Evolutionary conservation across 2,329 filamentous ascomycete species (phyloP), one percentile per base, ranked within the genome.

Genomic region (Pseudopithomyces chartarum): DNA sequence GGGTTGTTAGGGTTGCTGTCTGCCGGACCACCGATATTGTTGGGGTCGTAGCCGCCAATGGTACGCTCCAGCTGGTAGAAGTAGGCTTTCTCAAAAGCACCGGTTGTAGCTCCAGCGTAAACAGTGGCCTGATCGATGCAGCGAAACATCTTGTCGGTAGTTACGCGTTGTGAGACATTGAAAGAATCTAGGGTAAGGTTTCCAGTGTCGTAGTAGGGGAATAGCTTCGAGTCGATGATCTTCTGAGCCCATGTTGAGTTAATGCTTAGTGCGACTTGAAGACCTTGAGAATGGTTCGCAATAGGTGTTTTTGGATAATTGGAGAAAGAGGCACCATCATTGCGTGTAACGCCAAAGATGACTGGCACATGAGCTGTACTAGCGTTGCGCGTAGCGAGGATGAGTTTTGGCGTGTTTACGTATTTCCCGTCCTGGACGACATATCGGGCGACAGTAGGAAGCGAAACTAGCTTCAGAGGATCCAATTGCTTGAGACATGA

Each of bases 31-130:
- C 83, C 81, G 2, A 83, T 77, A 19, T 78, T 74, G 46, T 86
- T 85, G 32, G 83, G 85, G 34, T 82, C 81, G 47, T 80, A 80
- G 1, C 79, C 81, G 54, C 79, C 78, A 62, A 83, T 84, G 0
- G 81, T 82, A 43, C 85, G 80, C 57, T 86, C 82, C 62, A 87
- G 83, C 66, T 87, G 82, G 71, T 87, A 88, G 67, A 81, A 86
- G 67, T 83, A 87, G 0, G 84, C 75, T 5, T 76, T 71, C 26
- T 77, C 68, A 64, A 86, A 82, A 0, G 80, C 78, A 2, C 74
- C 71, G 15, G 77, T 79, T 15, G 66, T 70, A 0, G 81, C 73
- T 2, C 80, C 84, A 0, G 82, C 77, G 64, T 81, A 82, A 6
- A 81, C 81, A 2, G 85, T 87, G 5, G 84, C 84, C 68, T 87